These are phyloP conservation scores for Corymbia citriodora DNA, from an alignment of 441 rosid genomes.

Conservation along the genomic window DNA sequence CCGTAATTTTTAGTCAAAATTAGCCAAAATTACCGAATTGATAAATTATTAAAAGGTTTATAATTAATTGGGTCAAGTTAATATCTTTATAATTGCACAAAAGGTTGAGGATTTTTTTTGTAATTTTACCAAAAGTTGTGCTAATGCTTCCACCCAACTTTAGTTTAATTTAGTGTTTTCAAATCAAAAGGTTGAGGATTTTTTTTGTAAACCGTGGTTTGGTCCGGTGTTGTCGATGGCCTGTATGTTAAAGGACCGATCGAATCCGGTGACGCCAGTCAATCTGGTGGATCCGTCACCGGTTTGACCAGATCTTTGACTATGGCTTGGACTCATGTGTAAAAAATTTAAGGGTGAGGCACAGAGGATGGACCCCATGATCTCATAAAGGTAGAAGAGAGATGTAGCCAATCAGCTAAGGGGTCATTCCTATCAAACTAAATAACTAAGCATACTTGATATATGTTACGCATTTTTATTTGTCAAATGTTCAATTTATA, in stretches of 20 bases:
- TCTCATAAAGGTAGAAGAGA: background rate
- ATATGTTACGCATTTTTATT: accelerated
- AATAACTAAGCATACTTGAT: background rate
- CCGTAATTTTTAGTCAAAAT: too few relatives aligned
- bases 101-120: too few relatives aligned
- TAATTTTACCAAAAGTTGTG: too few relatives aligned
- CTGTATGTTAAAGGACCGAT: background rate
- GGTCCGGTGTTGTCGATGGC: background rate
- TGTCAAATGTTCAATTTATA: background rate
- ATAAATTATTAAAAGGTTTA: too few relatives aligned
- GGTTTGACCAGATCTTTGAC: background rate
- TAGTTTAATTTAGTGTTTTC: background rate
- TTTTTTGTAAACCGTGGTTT: background rate
- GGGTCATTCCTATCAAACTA: background rate
- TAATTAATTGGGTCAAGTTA: too few relatives aligned
- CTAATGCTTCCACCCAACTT: too few relatives aligned
- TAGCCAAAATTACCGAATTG: too few relatives aligned
- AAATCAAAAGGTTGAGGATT: too few relatives aligned
- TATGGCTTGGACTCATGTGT: background rate
- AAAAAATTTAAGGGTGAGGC: background rate
- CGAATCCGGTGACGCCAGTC: accelerated
- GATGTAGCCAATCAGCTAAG: background rate
- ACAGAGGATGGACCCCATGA: background rate
- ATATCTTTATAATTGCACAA: too few relatives aligned
- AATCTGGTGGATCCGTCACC: background rate